Percentiles rank a stretch among this genome's conserved stretches.
phyloP scores from a whole-genome alignment of 371 early-diverging fungal species.

The Apophysomyces elegans region DNA sequence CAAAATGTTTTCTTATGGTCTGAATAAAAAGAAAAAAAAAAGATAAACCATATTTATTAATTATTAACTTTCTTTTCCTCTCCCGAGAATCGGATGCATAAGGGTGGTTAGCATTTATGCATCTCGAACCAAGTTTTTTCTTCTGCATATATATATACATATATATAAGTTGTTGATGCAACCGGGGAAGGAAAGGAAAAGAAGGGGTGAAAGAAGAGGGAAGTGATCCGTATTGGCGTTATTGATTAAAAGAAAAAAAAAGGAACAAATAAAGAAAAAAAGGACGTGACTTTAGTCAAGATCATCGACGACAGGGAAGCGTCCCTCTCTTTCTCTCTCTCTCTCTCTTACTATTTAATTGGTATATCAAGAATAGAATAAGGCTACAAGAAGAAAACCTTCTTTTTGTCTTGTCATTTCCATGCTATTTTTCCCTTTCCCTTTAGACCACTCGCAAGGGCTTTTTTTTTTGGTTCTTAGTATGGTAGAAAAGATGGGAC shows the following conservation, averaged over 20 bases:
- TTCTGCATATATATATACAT: too few species aligned
- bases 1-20: slow-evolving; percentile 5
- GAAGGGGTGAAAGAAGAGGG: too few species aligned
- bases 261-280: too few species aligned
- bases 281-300: neutral
- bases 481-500: neutral
- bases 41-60: neutral
- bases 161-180: neutral
- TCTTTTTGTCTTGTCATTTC: too few species aligned
- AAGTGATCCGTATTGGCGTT: slow-evolving; percentile 2
- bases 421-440: too few species aligned
- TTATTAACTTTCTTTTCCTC: neutral
- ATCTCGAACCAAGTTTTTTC: neutral
- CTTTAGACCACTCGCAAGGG: too few species aligned
- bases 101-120: slow-evolving; percentile 8
- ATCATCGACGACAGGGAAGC: neutral
- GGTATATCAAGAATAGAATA: too few species aligned
- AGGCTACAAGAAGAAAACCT: too few species aligned
- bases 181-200: neutral
- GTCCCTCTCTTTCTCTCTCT: too few species aligned
- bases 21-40: neutral
- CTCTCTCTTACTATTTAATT: too few species aligned
- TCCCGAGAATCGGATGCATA: slow-evolving; percentile 5
- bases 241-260: neutral
- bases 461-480: neutral